phyloP scores from a whole-genome alignment of 2,329 filamentous ascomycete genomes.

The Pyrenochaeta sp. region DNA sequence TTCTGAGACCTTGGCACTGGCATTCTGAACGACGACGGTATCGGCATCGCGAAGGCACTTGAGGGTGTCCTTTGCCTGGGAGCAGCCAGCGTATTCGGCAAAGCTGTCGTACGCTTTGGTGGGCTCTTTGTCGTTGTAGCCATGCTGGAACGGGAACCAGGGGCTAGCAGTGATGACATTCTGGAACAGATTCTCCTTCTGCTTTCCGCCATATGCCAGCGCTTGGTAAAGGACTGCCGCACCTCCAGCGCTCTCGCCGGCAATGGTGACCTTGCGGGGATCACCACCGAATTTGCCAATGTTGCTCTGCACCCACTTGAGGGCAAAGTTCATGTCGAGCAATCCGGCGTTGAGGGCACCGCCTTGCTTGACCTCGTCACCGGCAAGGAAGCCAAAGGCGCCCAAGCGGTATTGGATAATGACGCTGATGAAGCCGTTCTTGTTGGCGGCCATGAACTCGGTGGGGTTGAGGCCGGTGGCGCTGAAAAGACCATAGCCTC shows the following conservation, averaged over 20 bases:
- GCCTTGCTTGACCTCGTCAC: constrained; percentile 62
- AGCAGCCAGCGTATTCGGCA: constrained; percentile 39
- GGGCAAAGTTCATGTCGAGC: constrained; percentile 67
- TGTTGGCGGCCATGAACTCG: constrained; percentile 53
- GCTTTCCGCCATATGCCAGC: constrained; percentile 52
- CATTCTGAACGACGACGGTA: constrained; percentile 36
- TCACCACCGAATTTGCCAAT: constrained; percentile 64
- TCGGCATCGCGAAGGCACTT: constrained; percentile 37
- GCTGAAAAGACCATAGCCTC: constrained; percentile 48
- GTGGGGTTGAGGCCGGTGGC: constrained; percentile 40
- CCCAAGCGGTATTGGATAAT: constrained; percentile 72
- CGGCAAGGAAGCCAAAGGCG: constrained; percentile 68
- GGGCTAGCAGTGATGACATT: constrained; percentile 46
- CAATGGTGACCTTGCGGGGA: constrained; percentile 66
- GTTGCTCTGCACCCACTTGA: constrained; percentile 69
- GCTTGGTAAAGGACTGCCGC: constrained; percentile 61
- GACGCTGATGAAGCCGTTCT: constrained; percentile 61
- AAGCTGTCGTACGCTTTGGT: constrained; percentile 39
- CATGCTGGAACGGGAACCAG: constrained; percentile 43
- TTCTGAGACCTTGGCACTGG: constrained; percentile 41
- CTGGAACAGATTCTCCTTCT: constrained; percentile 39
- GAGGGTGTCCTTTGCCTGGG: constrained; percentile 29
- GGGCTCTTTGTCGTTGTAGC: constrained; percentile 43
- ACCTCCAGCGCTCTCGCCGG: constrained; percentile 69
- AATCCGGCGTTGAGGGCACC: constrained; percentile 71